Base-by-base conservation (phyloP, 768 basidiomycete genomes). In the Mycena galericulata region DNA sequence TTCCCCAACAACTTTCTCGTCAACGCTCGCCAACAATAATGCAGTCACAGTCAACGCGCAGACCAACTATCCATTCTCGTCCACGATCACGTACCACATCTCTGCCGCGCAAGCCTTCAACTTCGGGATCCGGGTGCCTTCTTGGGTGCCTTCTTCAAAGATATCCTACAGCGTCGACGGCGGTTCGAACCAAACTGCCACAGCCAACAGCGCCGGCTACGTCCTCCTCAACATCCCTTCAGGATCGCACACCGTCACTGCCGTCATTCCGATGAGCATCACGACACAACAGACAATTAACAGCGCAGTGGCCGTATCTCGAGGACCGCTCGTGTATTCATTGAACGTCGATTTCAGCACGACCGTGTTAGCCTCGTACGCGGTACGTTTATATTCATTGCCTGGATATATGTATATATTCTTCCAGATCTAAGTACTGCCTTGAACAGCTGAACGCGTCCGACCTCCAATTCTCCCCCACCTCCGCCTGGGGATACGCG, bases 271-370 rank as follows among this genome's bases (percentile, higher is more conserved):
- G 2, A 71, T 71, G 69, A 62, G 49, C 30, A 67, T 71, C 32
- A 54, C 26, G 38, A 67, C 65, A 36, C 22, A 46, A 46, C 20
- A 65, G 36, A 41, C 12, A 32, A 43, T n/a, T 51, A 65, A 65
- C 29, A 57, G 46, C 17, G 64, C 69, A 20, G 69, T 71, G 34
- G 55, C 69, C 14, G 69, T 71, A 11, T 29, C 30, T 24, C 60
- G 69, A 45, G 69, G 69, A 6, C 69, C 69, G n/a, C 46, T 70
- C 43, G 43, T 57, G 5, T 70, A 70, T 55, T 65, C 69, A 27
- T 26, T 62, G 43, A 43, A 60, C 38, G n/a, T n/a, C n/a, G n/a
- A n/a, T n/a, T n/a, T n/a, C n/a, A n/a, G n/a, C n/a, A n/a, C n/a
- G n/a, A n/a, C 55, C 26, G 62, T 63, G 10, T 34, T 53, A 30